A percentile compares a stretch with the other conserved stretches of the same genome.
Conservation (phyloP, 2,329 filamentous ascomycete species). For the Paracoccidioides lutzii region DNA sequence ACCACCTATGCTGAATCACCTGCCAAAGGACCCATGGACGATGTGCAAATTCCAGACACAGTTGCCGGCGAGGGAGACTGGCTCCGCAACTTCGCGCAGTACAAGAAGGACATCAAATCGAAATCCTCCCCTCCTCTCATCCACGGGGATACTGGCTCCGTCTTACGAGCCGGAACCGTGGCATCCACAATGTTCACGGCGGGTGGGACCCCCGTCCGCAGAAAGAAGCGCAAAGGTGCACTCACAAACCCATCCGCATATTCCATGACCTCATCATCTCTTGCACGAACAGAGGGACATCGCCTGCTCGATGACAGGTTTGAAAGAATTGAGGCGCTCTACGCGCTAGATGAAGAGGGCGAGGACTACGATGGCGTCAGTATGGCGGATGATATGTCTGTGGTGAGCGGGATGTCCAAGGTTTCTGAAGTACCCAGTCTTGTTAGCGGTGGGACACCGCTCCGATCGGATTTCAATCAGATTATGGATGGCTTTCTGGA, state of each 20-base stretch:
- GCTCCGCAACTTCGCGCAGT: constrained; percentile 86
- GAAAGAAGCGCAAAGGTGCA: constrained; percentile 92
- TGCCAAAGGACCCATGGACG: constrained; percentile 18
- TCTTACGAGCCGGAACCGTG: constrained; percentile 23
- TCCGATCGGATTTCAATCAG: constrained; percentile 68
- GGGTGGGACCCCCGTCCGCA: constrained; percentile 51
- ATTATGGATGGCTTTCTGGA: constrained; percentile 91
- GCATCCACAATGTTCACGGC: constrained; percentile 41
- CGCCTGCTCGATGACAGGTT: constrained; percentile 79
- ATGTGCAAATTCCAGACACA: constrained; percentile 28
- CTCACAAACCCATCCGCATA: constrained; percentile 76
- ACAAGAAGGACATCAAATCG: constrained; percentile 64
- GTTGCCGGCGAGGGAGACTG: constrained; percentile 64
- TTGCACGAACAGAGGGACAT: constrained; percentile 77
- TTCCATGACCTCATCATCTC: constrained; percentile 81
- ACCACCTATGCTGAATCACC: neutral
- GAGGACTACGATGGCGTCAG: constrained; percentile 34
- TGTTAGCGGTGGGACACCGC: constrained; percentile 36
- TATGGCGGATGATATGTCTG: constrained; percentile 30
- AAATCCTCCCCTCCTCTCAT: constrained; percentile 25
- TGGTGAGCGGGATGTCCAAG: constrained; percentile 29
- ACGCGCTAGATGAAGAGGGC: constrained; percentile 48
- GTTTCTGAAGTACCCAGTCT: constrained; percentile 50
- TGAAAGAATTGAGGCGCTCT: constrained; percentile 77
- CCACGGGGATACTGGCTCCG: constrained; percentile 27